Conservation (phyloP, 768 basidiomycete genomes). For the Leccinum pellstonianum region DNA sequence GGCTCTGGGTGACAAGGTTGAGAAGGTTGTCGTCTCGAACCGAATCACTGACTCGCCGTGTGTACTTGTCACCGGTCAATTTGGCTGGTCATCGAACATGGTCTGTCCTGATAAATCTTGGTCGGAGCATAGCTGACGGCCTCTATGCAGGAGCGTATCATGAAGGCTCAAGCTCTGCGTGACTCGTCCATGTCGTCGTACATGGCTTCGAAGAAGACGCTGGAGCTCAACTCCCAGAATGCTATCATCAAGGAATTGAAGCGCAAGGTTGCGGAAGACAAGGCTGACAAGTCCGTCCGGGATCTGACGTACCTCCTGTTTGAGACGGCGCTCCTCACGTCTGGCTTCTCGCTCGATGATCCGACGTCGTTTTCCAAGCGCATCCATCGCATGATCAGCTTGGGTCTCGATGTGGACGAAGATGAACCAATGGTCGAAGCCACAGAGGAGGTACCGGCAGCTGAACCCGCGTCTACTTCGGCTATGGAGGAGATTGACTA, state of each 20-base stretch:
- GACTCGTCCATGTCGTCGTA: constrained; percentile 98
- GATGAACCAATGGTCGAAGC: constrained; percentile 44
- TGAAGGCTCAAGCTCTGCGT: constrained; percentile 97
- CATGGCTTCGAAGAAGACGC: constrained; percentile 98
- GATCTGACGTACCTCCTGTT: constrained; percentile 95
- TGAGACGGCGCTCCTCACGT: constrained; percentile 95
- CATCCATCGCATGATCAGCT: constrained; percentile 94
- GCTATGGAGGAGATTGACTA: constrained; percentile 98
- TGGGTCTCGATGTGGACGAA: constrained; percentile 88
- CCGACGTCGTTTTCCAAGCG: constrained; percentile 94
- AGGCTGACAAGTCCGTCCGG: constrained; percentile 97
- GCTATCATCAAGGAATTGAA: constrained; percentile 95
- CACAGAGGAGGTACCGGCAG: constrained; percentile 47
- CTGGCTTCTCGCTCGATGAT: constrained; percentile 94
- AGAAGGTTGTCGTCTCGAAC: constrained; percentile 98
- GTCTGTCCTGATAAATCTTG: constrained; percentile 37
- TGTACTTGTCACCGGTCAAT: constrained; percentile 97
- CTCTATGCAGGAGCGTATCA: constrained; percentile 77
- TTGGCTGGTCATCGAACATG: constrained; percentile 99
- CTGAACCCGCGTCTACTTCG: constrained; percentile 66
- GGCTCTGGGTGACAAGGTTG: constrained; percentile 97
- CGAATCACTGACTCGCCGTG: constrained; percentile 96
- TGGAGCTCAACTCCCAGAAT: constrained; percentile 92
- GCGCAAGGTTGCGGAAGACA: constrained; percentile 94
- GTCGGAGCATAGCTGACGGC: constrained; percentile 2